Evolutionary conservation across 2,329 filamentous ascomycete genomes (phyloP), one percentile per base, ranked within the genome.

Genomic region (Nemania sp.): DNA sequence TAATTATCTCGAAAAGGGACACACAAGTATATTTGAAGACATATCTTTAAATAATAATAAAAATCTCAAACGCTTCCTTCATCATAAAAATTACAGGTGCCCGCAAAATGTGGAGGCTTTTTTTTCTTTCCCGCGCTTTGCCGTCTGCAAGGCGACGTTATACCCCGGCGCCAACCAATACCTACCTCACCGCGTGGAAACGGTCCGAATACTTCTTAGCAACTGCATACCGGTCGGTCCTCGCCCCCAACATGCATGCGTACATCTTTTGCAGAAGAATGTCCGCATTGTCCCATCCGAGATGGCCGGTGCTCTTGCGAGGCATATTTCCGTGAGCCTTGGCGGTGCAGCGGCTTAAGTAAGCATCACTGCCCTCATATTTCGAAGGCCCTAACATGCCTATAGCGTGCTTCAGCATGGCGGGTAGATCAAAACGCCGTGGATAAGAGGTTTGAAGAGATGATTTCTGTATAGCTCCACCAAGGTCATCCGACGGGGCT

Each of bases 131-230:
- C 43, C 25, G 49, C 50, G 50, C 50, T 54, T 45, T 20, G 29
- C 18, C 6, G 40, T n/a, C 9, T 6, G 20, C n/a, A 29, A 34
- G 47, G 29, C 18, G 55, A 37, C 37, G 46, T 34, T n/a, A 37
- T 39, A 29, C 25, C 25, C 25, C 25, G 7, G 25, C 25, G 25
- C 25, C 25, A 29, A n/a, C 25, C 25, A 29, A 29, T 29, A 29
- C 25, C n/a, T n/a, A n/a, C n/a, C n/a, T n/a, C 25, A 29, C 25
- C 25, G 25, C 7, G 43, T 17, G 10, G 18, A 25, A 45, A 61
- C 43, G 48, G 48, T 39, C 48, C 43, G 49, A 57, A 49, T 53
- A 17, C 37, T 21, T n/a, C 34, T 39, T 42, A 46, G 17, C 39
- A 25, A 11, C 35, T 42, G 39, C 25, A 32, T 17, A 12, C 34